Base-by-base conservation (phyloP, 768 basidiomycete genomes). In the Mycena vulgaris region DNA sequence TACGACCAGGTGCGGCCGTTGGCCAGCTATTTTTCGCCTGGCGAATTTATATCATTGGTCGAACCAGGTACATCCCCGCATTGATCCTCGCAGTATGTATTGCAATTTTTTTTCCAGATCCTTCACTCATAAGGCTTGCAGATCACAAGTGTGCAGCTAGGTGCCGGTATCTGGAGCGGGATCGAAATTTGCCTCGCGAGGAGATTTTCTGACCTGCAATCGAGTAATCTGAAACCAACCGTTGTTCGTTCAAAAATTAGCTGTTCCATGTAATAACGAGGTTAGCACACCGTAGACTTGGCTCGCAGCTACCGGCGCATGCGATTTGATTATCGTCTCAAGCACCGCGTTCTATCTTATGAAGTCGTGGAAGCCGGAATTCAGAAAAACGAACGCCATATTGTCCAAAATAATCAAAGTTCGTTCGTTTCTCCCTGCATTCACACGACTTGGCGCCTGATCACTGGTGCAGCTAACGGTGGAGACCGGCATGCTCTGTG, bases 401-500 rank as follows among this genome's bases (percentile, higher is more conserved):
- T 10, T 68, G 11, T 33, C 27, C 8, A 40, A 60, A n/a, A 48
- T 68, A 5, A 55, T 64, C 14, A 51, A 23, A 27, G 68, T 69
- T 13, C 0, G 45, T 57, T 11, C 40, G 7, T 52, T 52, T 31
- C 13, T 31, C 33, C 19, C 37, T 8, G 17, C 7, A 6, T 52
- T 8, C 21, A 45, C 21, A 25, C 8, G 19, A 47, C n/a, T 28
- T 9, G 8, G 16, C 5, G 23, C 21, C 37, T 48, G 6, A 31
- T 30, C 3, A 21, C 2, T 28, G 10, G 40, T 63, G 17, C 25
- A 67, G 48, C 23, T 66, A 19, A 69, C 70, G n/a, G 40, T 70
- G 6, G 69, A 74, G 49, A 74, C 70, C 4, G 75, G 73, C 7
- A 7, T 68, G 19, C 35, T 75, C 35, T 71, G 68, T 27, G 71